Evolutionary conservation across 306 rosid genomes (phyloP), one percentile per base, ranked within the genome.

Genomic region (Acacia melanoxylon): DNA sequence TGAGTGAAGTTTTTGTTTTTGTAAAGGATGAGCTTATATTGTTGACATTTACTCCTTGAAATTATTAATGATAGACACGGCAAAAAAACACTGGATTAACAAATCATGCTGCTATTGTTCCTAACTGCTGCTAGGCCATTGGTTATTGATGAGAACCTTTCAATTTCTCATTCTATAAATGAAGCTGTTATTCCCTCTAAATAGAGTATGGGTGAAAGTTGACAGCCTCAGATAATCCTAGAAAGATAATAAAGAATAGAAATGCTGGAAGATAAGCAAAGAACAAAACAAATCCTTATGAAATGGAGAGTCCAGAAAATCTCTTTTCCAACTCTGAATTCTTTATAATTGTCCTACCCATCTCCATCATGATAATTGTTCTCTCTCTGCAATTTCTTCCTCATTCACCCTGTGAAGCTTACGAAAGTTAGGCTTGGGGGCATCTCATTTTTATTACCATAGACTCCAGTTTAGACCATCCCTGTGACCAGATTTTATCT

Each of bases 21-120:
- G 25, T 76, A 15, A 73, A 41, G 45, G 13, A 69, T 71, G 49
- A 27, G 66, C 19, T 76, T 37, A 7, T 73, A 31, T 51, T 68
- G 66, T 83, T 83, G 44, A 37, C 80, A 66, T 45, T 68, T 48
- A 61, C 72, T 69, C 74, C 56, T 45, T 65, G 83, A 83, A 80
- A 72, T 44, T 46, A 81, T 35, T 59, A 76, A 72, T 52, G 75
- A 41, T 84, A 77, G 49, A 73, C 51, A 13, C 13, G 66, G 41
- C 29, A 14, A 24, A 73, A 74, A 56, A 81, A 78, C 58, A 63
- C 61, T 71, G 16, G 67, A 71, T 80, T 27, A 56, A 78, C 44
- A 65, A 58, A 71, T 69, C 16, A 58, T 68, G 78, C 79, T 80
- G 12, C 17, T n/a, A 31, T 78, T 59, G 61, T 78, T 48, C 73